These are phyloP conservation scores for Daucus carota DNA, from an alignment of 129 eudicot species.

Conservation along the genomic window DNA sequence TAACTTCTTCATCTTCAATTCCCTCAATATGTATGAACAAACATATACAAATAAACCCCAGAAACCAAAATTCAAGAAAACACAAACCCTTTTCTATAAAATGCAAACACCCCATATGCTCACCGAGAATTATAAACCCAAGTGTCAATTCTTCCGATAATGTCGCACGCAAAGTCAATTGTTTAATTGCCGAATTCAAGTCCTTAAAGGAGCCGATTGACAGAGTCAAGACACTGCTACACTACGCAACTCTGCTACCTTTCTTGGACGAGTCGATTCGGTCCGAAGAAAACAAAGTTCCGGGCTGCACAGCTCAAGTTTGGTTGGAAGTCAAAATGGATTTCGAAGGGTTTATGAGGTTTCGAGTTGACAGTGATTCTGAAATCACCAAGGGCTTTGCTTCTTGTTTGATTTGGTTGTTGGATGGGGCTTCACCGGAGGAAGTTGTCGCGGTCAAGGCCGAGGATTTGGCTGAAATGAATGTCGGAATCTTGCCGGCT, in stretches of 20 bases:
- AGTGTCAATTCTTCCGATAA: neutral
- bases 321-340: constrained; percentile 57
- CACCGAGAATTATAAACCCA: neutral
- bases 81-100: constrained; percentile 9
- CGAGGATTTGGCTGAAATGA: constrained; percentile 72
- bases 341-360: constrained; percentile 42
- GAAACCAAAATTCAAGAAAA: constrained; percentile 1
- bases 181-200: constrained; percentile 50
- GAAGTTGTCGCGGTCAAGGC: constrained; percentile 47
- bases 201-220: constrained; percentile 61
- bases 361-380: constrained; percentile 73
- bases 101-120: constrained; percentile 18
- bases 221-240: constrained; percentile 57
- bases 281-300: constrained; percentile 31
- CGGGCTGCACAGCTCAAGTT: constrained; percentile 58
- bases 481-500: constrained; percentile 66
- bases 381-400: constrained; percentile 89
- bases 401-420: constrained; percentile 67
- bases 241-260: constrained; percentile 55
- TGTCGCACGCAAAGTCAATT: constrained; percentile 34
- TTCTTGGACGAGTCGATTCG: constrained; percentile 36
- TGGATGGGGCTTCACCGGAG: constrained; percentile 62
- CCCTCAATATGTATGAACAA: neutral
- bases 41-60: neutral
- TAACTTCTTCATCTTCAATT: constrained; percentile 4